phyloP scores from a whole-genome alignment of 1,139 yeast species.

The Pichiaceae sp. region DNA sequence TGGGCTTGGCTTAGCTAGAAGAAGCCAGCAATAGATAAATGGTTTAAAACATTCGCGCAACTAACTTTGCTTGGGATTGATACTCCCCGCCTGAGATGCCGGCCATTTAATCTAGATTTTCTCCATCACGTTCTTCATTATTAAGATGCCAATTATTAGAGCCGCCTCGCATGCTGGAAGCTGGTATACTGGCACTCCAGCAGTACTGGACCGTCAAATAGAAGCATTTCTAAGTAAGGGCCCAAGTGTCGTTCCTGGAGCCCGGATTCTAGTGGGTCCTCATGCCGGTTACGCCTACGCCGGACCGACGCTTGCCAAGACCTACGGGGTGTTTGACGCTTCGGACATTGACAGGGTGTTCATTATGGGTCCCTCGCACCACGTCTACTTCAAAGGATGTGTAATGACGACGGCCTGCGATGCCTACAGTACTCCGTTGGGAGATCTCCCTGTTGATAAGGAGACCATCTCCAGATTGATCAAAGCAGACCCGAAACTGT shows the following conservation, averaged over 20 bases:
- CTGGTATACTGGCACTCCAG: conserved; percentile 61
- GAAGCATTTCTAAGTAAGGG: conserved; percentile 32
- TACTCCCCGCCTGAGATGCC: too few relatives aligned
- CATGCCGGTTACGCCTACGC: conserved; percentile 93
- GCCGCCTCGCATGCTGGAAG: conserved; percentile 80
- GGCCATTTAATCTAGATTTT: too few relatives aligned
- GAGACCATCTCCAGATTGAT: conserved; percentile 31
- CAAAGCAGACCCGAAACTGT: conserved; percentile 25
- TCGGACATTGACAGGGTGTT: conserved; percentile 53
- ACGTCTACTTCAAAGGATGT: conserved; percentile 61
- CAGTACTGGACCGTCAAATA: conserved; percentile 40
- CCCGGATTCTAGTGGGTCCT: conserved; percentile 54
- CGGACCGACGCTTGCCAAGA: conserved; percentile 69
- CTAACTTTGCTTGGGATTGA: too few relatives aligned
- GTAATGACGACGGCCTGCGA: conserved; percentile 51
- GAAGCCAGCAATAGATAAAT: too few relatives aligned
- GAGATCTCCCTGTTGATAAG: conserved; percentile 59
- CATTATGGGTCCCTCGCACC: conserved; percentile 90
- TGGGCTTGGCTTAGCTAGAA: too few relatives aligned
- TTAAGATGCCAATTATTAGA: conserved; percentile 8
- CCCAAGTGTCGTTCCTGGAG: conserved; percentile 33
- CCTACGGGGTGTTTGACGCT: conserved; percentile 67
- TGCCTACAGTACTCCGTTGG: conserved; percentile 73
- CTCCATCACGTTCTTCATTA: background rate
- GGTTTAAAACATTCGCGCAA: too few relatives aligned